Evolutionary conservation across 192 early-diverging fungal genomes (phyloP).

Genomic region (Polychytrium aggregatum): DNA sequence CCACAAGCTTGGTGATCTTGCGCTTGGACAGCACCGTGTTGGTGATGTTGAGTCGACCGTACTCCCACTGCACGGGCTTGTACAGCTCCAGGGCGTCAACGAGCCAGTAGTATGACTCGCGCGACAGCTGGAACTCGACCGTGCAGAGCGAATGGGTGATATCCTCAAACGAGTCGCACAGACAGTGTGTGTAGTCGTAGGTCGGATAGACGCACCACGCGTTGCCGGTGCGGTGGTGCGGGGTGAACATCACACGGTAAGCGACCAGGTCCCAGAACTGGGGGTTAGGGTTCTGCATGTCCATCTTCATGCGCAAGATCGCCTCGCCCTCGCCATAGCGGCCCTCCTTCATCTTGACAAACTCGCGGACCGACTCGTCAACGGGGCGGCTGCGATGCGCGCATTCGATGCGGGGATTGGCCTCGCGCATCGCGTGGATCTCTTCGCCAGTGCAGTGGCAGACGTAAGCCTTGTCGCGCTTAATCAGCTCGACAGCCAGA

Average conservation of each 20-base stretch:
- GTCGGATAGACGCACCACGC: slow-evolving; percentile 99
- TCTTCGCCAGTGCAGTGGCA: slow-evolving; percentile 94
- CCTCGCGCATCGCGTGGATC: slow-evolving; percentile 85
- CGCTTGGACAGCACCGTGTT: slow-evolving; percentile 96
- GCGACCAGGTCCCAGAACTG: slow-evolving; percentile 99
- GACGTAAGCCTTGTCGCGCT: slow-evolving; percentile 81
- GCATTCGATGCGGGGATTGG: slow-evolving; percentile 80
- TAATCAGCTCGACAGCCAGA: slow-evolving; percentile 82
- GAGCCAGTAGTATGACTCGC: slow-evolving; percentile 98
- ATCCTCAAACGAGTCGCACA: slow-evolving; percentile 98
- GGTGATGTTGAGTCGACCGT: slow-evolving; percentile 85
- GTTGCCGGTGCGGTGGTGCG: slow-evolving; percentile 86
- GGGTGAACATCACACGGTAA: slow-evolving; percentile 78
- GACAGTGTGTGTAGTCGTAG: slow-evolving; percentile 98
- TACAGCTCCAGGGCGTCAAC: slow-evolving; percentile 96
- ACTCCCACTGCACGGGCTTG: slow-evolving; percentile 99
- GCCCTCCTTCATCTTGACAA: slow-evolving; percentile 98
- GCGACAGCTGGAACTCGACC: slow-evolving; percentile 83
- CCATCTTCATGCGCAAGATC: slow-evolving; percentile 99
- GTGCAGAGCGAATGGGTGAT: slow-evolving; percentile 99
- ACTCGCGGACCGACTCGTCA: slow-evolving; percentile 82
- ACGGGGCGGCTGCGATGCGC: slow-evolving; percentile 85
- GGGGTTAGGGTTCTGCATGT: slow-evolving; percentile 92
- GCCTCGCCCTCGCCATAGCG: slow-evolving; percentile 82
- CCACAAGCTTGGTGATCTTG: slow-evolving; percentile 86